Percentiles rank a stretch among this genome's conserved stretches.
phyloP scores from a whole-genome alignment of 2,329 filamentous ascomycete genomes.

The Colletotrichum salicis region DNA sequence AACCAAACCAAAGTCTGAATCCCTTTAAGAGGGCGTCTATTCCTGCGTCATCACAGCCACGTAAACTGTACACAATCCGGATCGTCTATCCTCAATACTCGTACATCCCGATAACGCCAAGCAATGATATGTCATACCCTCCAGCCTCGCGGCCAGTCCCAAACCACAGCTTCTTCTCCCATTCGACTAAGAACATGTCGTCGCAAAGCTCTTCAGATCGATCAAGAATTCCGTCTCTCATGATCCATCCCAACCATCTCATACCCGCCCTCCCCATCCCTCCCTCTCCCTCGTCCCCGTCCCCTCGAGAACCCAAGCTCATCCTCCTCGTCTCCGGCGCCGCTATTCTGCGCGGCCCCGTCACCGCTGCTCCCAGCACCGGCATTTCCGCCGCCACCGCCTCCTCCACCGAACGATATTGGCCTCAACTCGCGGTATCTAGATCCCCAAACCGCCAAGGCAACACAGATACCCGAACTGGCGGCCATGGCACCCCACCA shows the following conservation, averaged over 20 bases:
- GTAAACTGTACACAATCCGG: background rate
- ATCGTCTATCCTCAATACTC: slow-evolving; percentile 9
- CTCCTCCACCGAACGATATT: slow-evolving; percentile 81
- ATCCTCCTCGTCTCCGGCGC: slow-evolving; percentile 49
- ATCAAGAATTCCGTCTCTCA: slow-evolving; percentile 39
- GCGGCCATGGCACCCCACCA: slow-evolving; percentile 80
- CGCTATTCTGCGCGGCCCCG: slow-evolving; percentile 38
- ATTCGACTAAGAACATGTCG: no score
- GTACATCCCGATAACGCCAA: slow-evolving; percentile 44
- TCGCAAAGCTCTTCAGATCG: background rate
- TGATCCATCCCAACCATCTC: slow-evolving; percentile 71
- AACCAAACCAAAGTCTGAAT: background rate
- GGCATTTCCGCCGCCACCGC: slow-evolving; percentile 33
- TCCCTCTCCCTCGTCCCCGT: slow-evolving; percentile 61
- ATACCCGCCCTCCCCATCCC: slow-evolving; percentile 69
- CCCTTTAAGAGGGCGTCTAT: background rate
- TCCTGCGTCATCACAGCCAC: background rate
- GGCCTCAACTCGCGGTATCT: slow-evolving; percentile 89
- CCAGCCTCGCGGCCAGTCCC: background rate
- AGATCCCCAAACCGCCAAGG: slow-evolving; percentile 88
- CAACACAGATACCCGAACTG: slow-evolving; percentile 59
- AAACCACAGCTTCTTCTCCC: background rate
- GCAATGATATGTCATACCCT: slow-evolving; percentile 42
- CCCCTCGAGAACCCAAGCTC: slow-evolving; percentile 63
- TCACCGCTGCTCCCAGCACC: slow-evolving; percentile 38